Evolutionary conservation across 139 green algal genomes (phyloP), one percentile per base, ranked within the genome.

Genomic region (Nannochloris sp.): DNA sequence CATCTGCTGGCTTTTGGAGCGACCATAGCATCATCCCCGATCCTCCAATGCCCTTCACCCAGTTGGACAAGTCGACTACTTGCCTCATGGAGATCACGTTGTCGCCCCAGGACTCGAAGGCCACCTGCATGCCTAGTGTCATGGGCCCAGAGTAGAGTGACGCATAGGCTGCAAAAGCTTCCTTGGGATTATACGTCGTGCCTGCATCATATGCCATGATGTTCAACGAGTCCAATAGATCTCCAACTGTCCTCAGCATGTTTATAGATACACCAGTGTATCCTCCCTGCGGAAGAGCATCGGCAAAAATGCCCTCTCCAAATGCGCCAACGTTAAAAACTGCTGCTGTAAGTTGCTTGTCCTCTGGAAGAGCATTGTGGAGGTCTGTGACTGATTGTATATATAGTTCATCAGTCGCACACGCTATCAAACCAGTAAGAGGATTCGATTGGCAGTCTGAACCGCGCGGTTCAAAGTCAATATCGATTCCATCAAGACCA

Each of bases 141-240:
- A 64, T 58, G 14, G 57, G 57, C 12, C 57, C 57, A 44, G n/a
- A 21, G 19, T 27, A 64, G 19, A 64, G 19, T 49, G n/a, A 18
- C 6, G 19, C 15, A 23, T 64, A 64, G 40, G 57, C 57, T 18
- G 11, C 23, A 58, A 31, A 64, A 15, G 57, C 57, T n/a, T 27
- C 5, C 19, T 64, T 58, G 15, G 57, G 19, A 25, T 58, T 31
- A 19, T 57, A 64, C 6, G 12, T 34, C 14, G 19, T 18, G 4
- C 57, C 57, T 18, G 57, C 57, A 21, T 64, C 57, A 64, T 64
- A 64, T 48, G 57, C 57, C 57, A 64, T 64, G 23, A 64, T 23
- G 9, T 64, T 27, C n/a, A 64, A 7, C 23, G 19, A 31, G 12
- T 64, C 19, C 57, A 64, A 58, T 19, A 64, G 4, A 7, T 14